A percentile compares a stretch with the other conserved stretches of the same genome.
These are phyloP conservation scores for Phytophthora capsici DNA, from an alignment of 352 stramenopile genomes.

Conservation along the genomic window DNA sequence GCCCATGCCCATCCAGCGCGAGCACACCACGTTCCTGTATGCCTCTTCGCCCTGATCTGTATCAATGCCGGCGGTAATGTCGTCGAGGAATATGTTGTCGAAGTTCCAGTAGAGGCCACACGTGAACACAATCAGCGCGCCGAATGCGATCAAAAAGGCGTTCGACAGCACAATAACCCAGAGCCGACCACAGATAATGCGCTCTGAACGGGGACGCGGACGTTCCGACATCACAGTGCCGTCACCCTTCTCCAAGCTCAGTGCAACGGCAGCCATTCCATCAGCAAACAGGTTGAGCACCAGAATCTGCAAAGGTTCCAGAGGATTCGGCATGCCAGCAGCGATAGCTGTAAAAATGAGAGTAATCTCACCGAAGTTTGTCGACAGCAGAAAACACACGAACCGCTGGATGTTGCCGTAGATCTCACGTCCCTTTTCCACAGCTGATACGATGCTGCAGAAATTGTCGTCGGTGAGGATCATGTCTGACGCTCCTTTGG, in stretches of 20 bases:
- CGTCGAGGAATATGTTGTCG: constrained; percentile 54
- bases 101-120: constrained; percentile 80
- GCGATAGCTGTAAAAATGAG: constrained; percentile 81
- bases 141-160: constrained; percentile 60
- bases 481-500: constrained; percentile 98
- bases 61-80: constrained; percentile 60
- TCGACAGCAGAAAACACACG: constrained; percentile 97
- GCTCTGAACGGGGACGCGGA: constrained; percentile 60
- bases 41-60: constrained; percentile 36
- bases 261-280: constrained; percentile 71
- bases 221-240: constrained; percentile 67
- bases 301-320: constrained; percentile 97
- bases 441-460: constrained; percentile 95
- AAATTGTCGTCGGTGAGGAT: constrained; percentile 99
- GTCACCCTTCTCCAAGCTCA: constrained; percentile 80
- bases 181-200: constrained; percentile 71
- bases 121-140: constrained; percentile 67
- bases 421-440: constrained; percentile 96
- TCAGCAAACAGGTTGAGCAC: constrained; percentile 99
- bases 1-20: constrained; percentile 59
- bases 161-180: constrained; percentile 77
- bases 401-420: constrained; percentile 98
- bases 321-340: constrained; percentile 77
- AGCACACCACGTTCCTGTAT: constrained; percentile 59
- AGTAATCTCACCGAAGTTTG: constrained; percentile 95